Base-by-base conservation (phyloP, 1,139 yeast species). In the Taphrina wiesneri region DNA sequence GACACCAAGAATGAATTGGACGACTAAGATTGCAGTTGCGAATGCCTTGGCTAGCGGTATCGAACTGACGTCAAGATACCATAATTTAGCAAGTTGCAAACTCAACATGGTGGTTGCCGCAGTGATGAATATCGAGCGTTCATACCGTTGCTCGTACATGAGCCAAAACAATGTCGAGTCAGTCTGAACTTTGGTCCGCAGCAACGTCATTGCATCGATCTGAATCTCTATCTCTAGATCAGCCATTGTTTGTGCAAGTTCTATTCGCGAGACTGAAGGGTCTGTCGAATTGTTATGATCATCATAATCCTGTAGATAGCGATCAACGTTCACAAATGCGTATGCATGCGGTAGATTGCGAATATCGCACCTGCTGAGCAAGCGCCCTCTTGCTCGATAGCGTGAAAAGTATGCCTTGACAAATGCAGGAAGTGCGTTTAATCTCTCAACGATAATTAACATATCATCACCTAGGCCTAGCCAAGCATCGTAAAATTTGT, bases 321-420 rank as follows among this genome's bases (percentile, higher is more conserved):
- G 51, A 21, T 45, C 51, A n/a, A 25, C n/a, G 3, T 45, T 25
- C 17, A 45, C n/a, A 17, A 45, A 45, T 1, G 5, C 26, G 15
- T 45, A 15, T 19, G 51, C 51, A 45, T 25, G 26, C 5, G 28
- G 26, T 6, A 45, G 30, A 17, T 17, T 19, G 7, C 51, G 51
- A 19, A 45, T 17, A 13, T 45, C 51, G 30, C 51, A n/a, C 17
- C 51, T 21, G 30, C 30, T 45, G 51, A 45, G 51, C 51, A 45
- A n/a, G 30, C 28, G 51, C 17, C 51, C 51, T 25, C 51, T 21
- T 11, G 51, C 51, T 3, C 51, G 30, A 25, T 19, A 45, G 51
- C 7, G 51, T 17, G 51, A 2, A 17, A 45, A 45, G 9, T 7
- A 45, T 15, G 51, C 51, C 7, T n/a, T 6, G 17, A 45, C 26